Evolutionary conservation across 768 basidiomycete genomes (phyloP).

Genomic region (Leucosporidium scottii): DNA sequence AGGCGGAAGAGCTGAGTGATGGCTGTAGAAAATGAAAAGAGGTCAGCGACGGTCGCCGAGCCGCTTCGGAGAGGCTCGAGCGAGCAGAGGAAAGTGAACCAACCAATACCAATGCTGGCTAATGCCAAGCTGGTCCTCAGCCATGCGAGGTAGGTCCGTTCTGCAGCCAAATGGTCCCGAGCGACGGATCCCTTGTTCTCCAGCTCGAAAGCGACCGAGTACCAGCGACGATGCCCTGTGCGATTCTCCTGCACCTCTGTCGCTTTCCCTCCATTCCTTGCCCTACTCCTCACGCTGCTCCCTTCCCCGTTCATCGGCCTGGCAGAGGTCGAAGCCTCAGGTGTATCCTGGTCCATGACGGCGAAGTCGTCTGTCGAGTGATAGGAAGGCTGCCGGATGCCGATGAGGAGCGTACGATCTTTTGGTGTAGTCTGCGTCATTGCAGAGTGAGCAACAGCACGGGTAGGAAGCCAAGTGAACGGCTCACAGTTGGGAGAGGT

Average conservation of each 20-base stretch:
- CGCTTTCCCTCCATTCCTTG: background rate
- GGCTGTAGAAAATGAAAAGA: background rate
- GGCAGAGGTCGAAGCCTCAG: too few relatives aligned
- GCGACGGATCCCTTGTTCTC: constrained; percentile 52
- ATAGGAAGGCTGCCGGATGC: too few relatives aligned
- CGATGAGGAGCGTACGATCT: too few relatives aligned
- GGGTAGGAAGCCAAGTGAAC: too few relatives aligned
- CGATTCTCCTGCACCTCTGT: background rate
- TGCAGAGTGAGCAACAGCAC: too few relatives aligned
- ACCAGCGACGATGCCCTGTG: background rate
- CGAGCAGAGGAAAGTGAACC: too few relatives aligned
- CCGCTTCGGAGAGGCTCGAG: too few relatives aligned
- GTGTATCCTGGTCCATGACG: too few relatives aligned
- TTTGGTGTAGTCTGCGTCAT: too few relatives aligned
- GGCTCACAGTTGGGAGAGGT: too few relatives aligned
- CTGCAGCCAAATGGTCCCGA: constrained; percentile 52
- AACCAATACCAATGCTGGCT: constrained; percentile 25
- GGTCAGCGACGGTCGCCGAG: background rate
- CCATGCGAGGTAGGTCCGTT: constrained; percentile 53
- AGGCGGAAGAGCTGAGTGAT: constrained; percentile 30
- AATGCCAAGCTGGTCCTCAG: constrained; percentile 48
- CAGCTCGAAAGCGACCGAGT: constrained; percentile 31
- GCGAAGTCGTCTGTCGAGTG: too few relatives aligned
- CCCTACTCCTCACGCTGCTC: background rate
- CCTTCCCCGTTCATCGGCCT: too few relatives aligned